Evolutionary conservation across 495 filamentous ascomycete genomes (phyloP), one percentile per base, ranked within the genome.

Genomic region (Glutinoglossum americanum): DNA sequence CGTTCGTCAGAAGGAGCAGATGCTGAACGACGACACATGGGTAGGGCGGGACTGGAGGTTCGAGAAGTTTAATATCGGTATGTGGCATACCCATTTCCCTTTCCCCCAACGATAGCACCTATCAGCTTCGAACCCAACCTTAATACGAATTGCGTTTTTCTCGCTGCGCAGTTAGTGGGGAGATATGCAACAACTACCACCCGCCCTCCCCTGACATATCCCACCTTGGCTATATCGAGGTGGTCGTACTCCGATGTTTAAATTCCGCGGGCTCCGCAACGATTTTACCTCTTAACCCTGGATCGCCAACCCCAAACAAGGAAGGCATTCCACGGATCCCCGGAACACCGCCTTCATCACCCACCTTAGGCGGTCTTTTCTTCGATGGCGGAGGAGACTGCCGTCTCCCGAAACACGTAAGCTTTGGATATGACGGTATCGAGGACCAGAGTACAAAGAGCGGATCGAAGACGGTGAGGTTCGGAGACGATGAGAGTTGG

Each of bases 211-310:
- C 69, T 17, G 61, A 69, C 28, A 37, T 68, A 4, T 60, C 69
- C 17, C 69, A 70, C 51, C 63, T 75, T 39, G 74, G 73, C 17
- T 71, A 65, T 13, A 75, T 76, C 60, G 73, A 76, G 59, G 67
- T 76, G 39, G 64, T 76, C 8, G 65, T 74, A 9, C 61, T 74
- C 8, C 68, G 73, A 11, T 73, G 71, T 26, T 23, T 45, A 45
- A 21, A 45, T 41, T 41, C 37, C 3, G 41, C 41, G 17, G 17
- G 21, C 41, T 7, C 17, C 3, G 3, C 17, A 25, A 53, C 15
- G 4, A 13, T 2, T 1, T 3, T 25, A 2, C 21, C 49, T 9
- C 26, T 53, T 17, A 7, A 5, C 28, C 1, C 21, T n/a, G 47
- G 1, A 27, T 27, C 47, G 25, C 2, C 47, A 3, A 49, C 5